Evolutionary conservation across 371 early-diverging fungal species (phyloP), one percentile per base, ranked within the genome.

Genomic region (Rhizopus stolonifer): DNA sequence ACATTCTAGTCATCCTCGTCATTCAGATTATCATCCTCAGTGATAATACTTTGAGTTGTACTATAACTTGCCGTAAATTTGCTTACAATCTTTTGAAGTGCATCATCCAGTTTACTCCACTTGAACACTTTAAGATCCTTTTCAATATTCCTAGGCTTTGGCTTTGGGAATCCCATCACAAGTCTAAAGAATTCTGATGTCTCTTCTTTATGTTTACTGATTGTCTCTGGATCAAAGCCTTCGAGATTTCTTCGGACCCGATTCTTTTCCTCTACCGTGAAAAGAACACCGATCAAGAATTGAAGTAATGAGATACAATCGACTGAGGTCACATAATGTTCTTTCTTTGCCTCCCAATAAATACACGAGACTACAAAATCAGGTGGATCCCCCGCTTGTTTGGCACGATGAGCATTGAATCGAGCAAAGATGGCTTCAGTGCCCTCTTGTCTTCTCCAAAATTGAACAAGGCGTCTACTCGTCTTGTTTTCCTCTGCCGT

Each of bases 121-220:
- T 79, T 80, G 67, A 90, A 92, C 0, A 89, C 90, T 14, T 36
- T 36, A 5, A 36, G 36, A 53, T 91, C 91, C 61, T 92, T 92
- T 62, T 91, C 92, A 51, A 91, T 91, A 60, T 91, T 90, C 15
- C 93, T 68, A 19, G 93, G 93, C 65, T 86, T 88, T 29, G 93
- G 92, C 55, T 84, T 80, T 0, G 86, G 83, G 52, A 88, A 91
- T 0, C 82, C 74, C 93, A 92, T 92, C 60, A 92, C 83, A 19
- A 83, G 62, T 61, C 85, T 86, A 70, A 88, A 92, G 52, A 92
- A 89, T 10, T 82, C 87, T 4, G 81, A 75, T 4, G 81, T 83
- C 10, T 85, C 85, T 8, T 81, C 68, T 53, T 86, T 87, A 54
- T 79, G 65, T 58, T 92, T 92, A 55, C 86, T 81, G 4, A 88